Percentiles rank a stretch among this genome's conserved stretches.
Conservation (phyloP, 2,329 filamentous ascomycete genomes). For the Cladosporium sp. region DNA sequence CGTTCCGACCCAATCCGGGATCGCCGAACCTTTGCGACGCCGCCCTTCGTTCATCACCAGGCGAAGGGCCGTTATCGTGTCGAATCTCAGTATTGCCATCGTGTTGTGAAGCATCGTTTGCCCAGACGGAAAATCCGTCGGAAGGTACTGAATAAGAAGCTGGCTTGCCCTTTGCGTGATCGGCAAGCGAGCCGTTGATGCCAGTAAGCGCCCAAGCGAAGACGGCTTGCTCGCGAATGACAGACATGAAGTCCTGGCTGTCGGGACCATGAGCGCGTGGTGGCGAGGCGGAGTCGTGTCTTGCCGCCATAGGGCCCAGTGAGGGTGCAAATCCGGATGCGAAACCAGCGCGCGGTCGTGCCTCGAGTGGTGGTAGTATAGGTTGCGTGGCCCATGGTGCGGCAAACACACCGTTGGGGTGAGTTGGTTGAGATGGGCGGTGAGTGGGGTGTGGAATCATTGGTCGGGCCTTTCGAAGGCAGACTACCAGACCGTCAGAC, state of each 20-base stretch:
- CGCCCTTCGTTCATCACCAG: conserved; percentile 15
- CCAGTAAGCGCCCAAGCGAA: conserved; percentile 82
- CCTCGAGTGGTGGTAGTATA: conserved; percentile 50
- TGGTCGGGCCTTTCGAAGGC: conserved; percentile 72
- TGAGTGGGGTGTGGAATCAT: conserved; percentile 62
- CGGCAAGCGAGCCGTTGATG: conserved; percentile 73
- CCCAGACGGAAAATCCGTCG: conserved; percentile 64
- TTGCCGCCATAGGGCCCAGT: conserved; percentile 37
- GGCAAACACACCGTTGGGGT: conserved; percentile 70
- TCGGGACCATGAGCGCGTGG: conserved; percentile 52
- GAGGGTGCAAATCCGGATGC: conserved; percentile 41
- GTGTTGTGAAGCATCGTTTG: conserved; percentile 36
- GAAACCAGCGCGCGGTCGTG: conserved; percentile 34
- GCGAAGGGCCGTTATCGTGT: conserved; percentile 10
- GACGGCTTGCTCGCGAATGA: conserved; percentile 82
- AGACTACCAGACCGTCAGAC: conserved; percentile 82
- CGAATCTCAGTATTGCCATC: neutral
- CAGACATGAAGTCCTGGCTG: conserved; percentile 69
- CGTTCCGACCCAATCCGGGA: conserved; percentile 32
- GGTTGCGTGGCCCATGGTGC: conserved; percentile 77
- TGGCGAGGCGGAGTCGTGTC: conserved; percentile 23
- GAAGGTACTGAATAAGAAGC: conserved; percentile 64
- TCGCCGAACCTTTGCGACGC: conserved; percentile 36
- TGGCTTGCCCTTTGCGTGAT: conserved; percentile 64
- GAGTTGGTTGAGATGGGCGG: conserved; percentile 47